Evolutionary conservation across 768 basidiomycete genomes (phyloP).

Genomic region (Mycena polygramma): DNA sequence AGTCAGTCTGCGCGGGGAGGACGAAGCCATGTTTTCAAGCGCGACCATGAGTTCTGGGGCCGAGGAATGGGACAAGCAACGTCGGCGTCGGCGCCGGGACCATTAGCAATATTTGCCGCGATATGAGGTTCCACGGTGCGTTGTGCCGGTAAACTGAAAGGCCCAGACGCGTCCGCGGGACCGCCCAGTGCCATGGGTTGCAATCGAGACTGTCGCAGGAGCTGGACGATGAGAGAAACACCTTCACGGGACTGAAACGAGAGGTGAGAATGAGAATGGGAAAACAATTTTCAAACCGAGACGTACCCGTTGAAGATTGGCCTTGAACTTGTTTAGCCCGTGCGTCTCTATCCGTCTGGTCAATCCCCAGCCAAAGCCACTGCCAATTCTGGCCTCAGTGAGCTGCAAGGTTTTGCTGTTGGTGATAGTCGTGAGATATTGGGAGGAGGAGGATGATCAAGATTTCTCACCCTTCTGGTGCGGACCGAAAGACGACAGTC

Average conservation of each 20-base stretch:
- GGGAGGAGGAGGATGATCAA: not conserved
- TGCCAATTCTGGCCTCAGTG: conserved; percentile 90
- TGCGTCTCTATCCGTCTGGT: conserved; percentile 90
- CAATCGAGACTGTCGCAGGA: conserved; percentile 84
- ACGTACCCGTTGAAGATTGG: conserved; percentile 84
- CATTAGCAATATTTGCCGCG: conserved; percentile 6
- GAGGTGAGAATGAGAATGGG: conserved; percentile 14
- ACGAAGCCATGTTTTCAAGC: conserved; percentile 33
- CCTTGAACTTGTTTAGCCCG: conserved; percentile 87
- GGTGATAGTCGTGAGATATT: conserved; percentile 10
- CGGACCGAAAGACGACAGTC: conserved; percentile 77
- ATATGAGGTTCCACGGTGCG: conserved; percentile 7
- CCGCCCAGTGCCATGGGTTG: conserved; percentile 66
- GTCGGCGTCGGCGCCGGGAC: not conserved
- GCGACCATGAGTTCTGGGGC: conserved; percentile 36
- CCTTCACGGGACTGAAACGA: conserved; percentile 83
- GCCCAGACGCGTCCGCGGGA: conserved; percentile 39
- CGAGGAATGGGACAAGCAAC: conserved; percentile 11
- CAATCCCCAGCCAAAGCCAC: conserved; percentile 91
- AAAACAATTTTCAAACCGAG: conserved; percentile 8
- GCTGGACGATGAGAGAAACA: conserved; percentile 82
- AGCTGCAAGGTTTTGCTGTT: conserved; percentile 87
- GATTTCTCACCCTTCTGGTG: conserved; percentile 72
- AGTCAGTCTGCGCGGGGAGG: conserved; percentile 29
- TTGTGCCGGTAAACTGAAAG: conserved; percentile 30